Evolutionary conservation across 2,329 filamentous ascomycete species (phyloP).

Genomic region (Elsinoe batatas): DNA sequence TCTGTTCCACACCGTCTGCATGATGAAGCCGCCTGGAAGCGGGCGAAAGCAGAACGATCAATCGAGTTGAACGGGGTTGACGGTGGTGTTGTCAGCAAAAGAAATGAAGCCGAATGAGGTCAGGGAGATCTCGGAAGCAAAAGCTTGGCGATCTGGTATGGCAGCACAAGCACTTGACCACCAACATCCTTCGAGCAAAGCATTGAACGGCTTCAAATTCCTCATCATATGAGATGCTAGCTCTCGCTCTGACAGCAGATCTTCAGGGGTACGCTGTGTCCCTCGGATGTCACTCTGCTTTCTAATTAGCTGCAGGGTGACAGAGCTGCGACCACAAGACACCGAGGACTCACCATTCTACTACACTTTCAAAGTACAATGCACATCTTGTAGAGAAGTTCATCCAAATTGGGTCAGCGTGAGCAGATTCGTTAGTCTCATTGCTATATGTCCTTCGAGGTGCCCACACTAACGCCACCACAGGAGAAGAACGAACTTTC

Average conservation of each 20-base stretch:
- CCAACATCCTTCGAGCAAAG: not conserved
- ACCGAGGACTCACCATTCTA: slow-evolving; percentile 75
- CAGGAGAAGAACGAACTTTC: slow-evolving; percentile 86
- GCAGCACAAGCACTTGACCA: not conserved
- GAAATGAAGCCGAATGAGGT: not conserved
- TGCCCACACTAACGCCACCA: not conserved
- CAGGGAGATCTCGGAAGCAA: not conserved
- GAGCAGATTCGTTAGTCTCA: slow-evolving; percentile 66
- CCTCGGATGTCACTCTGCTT: not conserved
- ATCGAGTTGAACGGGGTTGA: not conserved
- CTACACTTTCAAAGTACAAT: slow-evolving; percentile 97
- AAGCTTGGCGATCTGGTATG: slow-evolving; percentile 3
- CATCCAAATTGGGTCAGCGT: slow-evolving; percentile 81
- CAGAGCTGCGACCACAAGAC: slow-evolving; percentile 76
- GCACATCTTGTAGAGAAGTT: slow-evolving; percentile 88
- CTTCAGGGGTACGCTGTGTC: slow-evolving; percentile 49
- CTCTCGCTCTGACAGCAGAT: slow-evolving; percentile 58
- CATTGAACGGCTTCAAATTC: not conserved
- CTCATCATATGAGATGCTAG: slow-evolving; percentile 45
- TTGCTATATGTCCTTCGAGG: not conserved
- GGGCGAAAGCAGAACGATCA: not conserved
- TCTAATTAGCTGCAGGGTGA: slow-evolving; percentile 54
- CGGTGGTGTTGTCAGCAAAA: not conserved
- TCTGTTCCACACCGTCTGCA: slow-evolving; percentile 61
- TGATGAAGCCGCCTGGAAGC: slow-evolving; percentile 28